Conservation (phyloP, 129 eudicot genomes). For the Pulicaria dysenterica region DNA sequence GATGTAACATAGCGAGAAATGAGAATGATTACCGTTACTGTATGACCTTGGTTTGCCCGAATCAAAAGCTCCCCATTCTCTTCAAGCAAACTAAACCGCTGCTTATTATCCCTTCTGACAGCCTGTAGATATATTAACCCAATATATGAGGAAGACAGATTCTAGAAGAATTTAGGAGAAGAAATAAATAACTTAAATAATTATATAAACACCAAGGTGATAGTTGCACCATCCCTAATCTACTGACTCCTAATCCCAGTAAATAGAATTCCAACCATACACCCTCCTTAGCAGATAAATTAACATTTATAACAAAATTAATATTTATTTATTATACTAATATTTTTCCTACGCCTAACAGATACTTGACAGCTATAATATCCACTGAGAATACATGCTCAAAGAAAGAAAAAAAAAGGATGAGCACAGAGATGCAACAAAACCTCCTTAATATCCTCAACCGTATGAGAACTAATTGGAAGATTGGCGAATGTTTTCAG, state of each 20-base stretch:
- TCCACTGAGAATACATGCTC: not conserved
- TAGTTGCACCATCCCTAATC: not conserved
- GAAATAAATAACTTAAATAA: not conserved
- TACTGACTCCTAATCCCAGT: not conserved
- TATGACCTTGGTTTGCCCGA: constrained; percentile 99
- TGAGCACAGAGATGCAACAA: not conserved
- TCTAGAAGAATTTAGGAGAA: not conserved
- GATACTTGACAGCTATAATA: not conserved
- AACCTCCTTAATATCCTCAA: constrained; percentile 88
- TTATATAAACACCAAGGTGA: not conserved
- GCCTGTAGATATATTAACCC: constrained; percentile 47
- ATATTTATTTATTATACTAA: not conserved
- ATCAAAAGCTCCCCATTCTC: constrained; percentile 82
- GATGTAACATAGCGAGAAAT: not conserved
- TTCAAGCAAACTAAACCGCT: constrained; percentile 87
- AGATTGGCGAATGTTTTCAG: constrained; percentile 74
- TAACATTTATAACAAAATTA: not conserved
- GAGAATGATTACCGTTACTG: constrained; percentile 53
- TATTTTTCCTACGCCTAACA: not conserved
- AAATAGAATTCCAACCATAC: not conserved
- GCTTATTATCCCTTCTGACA: constrained; percentile 86
- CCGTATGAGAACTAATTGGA: constrained; percentile 64
- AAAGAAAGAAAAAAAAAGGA: not conserved
- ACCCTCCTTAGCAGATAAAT: not conserved
- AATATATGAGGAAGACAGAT: not conserved